These are phyloP conservation scores for Solanum corneliomulleri DNA, from an alignment of 257 asterid genomes.

Conservation along the genomic window DNA sequence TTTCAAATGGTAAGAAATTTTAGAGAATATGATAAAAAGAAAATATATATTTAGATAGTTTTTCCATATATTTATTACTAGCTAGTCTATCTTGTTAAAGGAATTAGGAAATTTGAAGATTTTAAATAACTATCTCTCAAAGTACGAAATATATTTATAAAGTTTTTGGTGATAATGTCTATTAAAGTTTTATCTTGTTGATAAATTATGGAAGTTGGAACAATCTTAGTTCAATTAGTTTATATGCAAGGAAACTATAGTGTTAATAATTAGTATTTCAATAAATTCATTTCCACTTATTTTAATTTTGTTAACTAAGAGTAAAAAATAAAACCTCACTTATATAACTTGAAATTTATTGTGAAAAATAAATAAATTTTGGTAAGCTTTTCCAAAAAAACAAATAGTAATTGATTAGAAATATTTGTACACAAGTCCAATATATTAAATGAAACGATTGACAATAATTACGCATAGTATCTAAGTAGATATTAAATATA, in stretches of 20 bases:
- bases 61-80: background rate
- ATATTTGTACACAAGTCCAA: background rate
- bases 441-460: background rate
- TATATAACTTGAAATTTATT: background rate
- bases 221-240: background rate
- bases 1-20: no score
- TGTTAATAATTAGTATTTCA: background rate
- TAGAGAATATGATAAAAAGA: no score
- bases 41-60: no score
- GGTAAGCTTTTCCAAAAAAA: no score
- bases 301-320: background rate
- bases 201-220: background rate
- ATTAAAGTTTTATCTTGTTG: background rate
- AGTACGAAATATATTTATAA: background rate
- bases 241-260: slow-evolving; percentile 18
- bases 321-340: background rate
- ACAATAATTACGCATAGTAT: background rate
- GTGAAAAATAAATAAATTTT: background rate
- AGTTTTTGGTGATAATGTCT: background rate
- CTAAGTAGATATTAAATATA: background rate
- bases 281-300: background rate
- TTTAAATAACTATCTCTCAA: background rate
- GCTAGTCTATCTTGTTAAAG: background rate
- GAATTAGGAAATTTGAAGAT: background rate
- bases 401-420: no score